phyloP scores from a whole-genome alignment of 495 filamentous ascomycete genomes.

The Mytilinidion resinicola region DNA sequence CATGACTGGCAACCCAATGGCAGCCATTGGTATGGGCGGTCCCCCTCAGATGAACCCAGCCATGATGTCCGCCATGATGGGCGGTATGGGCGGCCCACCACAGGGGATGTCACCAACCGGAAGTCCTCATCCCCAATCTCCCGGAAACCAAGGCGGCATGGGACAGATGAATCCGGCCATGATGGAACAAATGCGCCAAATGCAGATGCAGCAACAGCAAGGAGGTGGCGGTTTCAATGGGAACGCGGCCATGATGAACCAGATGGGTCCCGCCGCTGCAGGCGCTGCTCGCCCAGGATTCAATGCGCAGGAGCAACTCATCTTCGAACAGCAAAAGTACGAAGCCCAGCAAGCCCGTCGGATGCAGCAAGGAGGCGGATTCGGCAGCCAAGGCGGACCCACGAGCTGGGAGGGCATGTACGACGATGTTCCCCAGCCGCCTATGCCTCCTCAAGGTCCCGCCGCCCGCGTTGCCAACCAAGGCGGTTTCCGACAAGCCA shows the following conservation, averaged over 20 bases:
- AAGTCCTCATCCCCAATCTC: conserved; percentile 45
- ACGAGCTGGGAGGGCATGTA: conserved; percentile 99
- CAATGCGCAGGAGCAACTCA: conserved; percentile 69
- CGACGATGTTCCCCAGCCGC: conserved; percentile 90
- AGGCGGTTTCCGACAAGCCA: conserved; percentile 22
- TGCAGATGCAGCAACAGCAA: conserved; percentile 34
- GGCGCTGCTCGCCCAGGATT: conserved; percentile 30
- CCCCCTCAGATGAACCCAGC: conserved; percentile 59
- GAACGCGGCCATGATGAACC: conserved; percentile 11
- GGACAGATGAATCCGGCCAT: conserved; percentile 55
- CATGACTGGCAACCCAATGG: conserved; percentile 44
- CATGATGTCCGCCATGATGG: conserved; percentile 66
- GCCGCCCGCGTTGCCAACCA: conserved; percentile 33
- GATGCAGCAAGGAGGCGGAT: conserved; percentile 29
- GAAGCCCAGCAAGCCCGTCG: conserved; percentile 59
- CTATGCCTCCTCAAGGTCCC: conserved; percentile 49
- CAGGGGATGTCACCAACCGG: conserved; percentile 24
- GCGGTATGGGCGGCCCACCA: conserved; percentile 15
- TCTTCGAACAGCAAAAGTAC: conserved; percentile 85
- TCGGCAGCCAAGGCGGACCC: conserved; percentile 45
- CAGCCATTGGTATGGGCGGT: conserved; percentile 27
- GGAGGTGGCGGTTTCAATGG: conserved; percentile 6
- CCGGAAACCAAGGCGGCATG: conserved; percentile 31
- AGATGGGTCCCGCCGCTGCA: not conserved
- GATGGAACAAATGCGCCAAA: conserved; percentile 75